Conservation (phyloP, 2,329 filamentous ascomycete genomes). For the Fusarium staphyleae region DNA sequence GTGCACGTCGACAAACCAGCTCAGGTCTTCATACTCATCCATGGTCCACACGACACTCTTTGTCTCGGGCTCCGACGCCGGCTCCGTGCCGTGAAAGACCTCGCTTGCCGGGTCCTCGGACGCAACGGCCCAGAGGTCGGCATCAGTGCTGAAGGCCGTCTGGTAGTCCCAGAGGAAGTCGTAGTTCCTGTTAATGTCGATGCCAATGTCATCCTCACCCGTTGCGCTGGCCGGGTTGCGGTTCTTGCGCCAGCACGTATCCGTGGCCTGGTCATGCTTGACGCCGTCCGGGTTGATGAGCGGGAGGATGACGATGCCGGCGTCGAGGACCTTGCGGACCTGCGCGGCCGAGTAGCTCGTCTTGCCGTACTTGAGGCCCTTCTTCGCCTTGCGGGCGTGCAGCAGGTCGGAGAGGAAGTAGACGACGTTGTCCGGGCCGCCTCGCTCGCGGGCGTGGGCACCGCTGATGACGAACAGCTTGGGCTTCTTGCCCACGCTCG, state of each 20-base stretch:
- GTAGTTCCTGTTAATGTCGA: constrained; percentile 65
- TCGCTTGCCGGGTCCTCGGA: constrained; percentile 52
- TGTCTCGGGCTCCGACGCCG: constrained; percentile 64
- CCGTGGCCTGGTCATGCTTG: constrained; percentile 57
- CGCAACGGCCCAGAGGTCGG: constrained; percentile 47
- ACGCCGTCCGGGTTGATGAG: constrained; percentile 63
- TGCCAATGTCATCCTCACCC: constrained; percentile 48
- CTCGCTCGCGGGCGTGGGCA: constrained; percentile 65
- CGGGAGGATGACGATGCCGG: constrained; percentile 61
- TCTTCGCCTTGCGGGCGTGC: constrained; percentile 56
- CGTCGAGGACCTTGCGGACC: constrained; percentile 58
- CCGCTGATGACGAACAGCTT: constrained; percentile 60
- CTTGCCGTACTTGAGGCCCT: constrained; percentile 59
- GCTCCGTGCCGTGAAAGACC: constrained; percentile 58
- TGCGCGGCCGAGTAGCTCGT: constrained; percentile 60
- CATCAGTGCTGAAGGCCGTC: constrained; percentile 51
- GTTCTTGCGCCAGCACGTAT: constrained; percentile 64
- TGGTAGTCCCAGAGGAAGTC: constrained; percentile 64
- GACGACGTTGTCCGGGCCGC: constrained; percentile 61
- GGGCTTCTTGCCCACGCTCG: constrained; percentile 54
- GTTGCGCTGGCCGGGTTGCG: constrained; percentile 53
- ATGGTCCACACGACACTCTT: constrained; percentile 61
- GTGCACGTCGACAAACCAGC: constrained; percentile 67
- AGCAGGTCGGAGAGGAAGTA: constrained; percentile 66
- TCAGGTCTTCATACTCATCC: constrained; percentile 56